Evolutionary conservation across 768 basidiomycete genomes (phyloP), one percentile per base, ranked within the genome.

Genomic region (Auriscalpium orientale): DNA sequence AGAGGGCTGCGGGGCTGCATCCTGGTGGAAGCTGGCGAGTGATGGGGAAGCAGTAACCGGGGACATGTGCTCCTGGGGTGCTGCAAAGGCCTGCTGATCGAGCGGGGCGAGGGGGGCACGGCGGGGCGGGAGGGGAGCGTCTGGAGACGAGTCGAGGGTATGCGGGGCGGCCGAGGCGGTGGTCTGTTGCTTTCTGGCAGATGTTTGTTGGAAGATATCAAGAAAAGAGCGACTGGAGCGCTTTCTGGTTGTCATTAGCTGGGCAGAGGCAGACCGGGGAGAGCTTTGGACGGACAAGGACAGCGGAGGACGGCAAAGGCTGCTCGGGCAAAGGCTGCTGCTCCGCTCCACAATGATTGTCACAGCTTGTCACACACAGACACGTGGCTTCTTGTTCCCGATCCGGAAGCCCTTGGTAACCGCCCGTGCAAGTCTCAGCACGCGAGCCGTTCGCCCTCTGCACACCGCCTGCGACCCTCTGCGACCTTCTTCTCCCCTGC

Each of bases 21-120:
- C 60, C 6, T 55, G 37, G 38, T 46, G 38, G 16, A 44, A n/a
- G 54, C 12, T 49, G 21, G 53, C 20, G 33, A 35, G 22, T 22
- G 53, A 21, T 15, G 33, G 44, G 55, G 60, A 20, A 50, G 58
- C 3, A 37, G 51, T 37, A 52, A 33, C 10, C 33, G 57, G 34
- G 48, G 57, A 47, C 49, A 60, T 47, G 37, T 60, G 58, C 4
- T 35, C 8, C 7, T 51, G 10, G 8, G 57, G 37, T 12, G 40
- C 28, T 20, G 46, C 13, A 21, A 62, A 49, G 20, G 54, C 49
- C 38, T 60, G 61, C 34, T 62, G 61, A 36, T 55, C 61, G 46
- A 62, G 56, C 47, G 60, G 61, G 11, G 61, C 58, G 16, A 62
- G 58, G 28, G 61, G 61, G 22, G 58, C 55, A 15, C 61, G 61